Base-by-base conservation (phyloP, 2,329 filamentous ascomycete species). In the Aspergillus fumigatiaffinis region DNA sequence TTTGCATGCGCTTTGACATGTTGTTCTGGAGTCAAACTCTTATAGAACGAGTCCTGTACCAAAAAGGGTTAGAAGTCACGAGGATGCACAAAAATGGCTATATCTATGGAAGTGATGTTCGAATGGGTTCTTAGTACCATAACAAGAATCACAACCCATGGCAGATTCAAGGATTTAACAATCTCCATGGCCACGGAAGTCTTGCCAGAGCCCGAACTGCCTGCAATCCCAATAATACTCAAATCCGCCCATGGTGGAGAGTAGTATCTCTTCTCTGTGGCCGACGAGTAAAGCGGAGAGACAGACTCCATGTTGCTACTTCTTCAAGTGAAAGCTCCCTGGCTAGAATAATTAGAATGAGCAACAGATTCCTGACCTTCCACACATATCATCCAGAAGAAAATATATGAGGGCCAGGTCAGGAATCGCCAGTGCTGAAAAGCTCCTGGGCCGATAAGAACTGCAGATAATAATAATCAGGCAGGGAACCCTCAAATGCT, bases 131-230 rank as follows among this genome's bases (percentile, higher is more conserved):
- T 20, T 7, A 79, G 70, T 82, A 93, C 91, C 88, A 99, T 97
- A 46, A 92, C 96, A 67, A 99, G 77, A 75, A 99, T 97, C 51
- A 97, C 92, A 60, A 99, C 94, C 93, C 94, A 99, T 56, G 94
- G 94, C 62, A 99, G 79, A 76, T 94, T 96, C 67, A 99, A 79
- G 68, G 90, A 88, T 67, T 85, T 88, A 63, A 97, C 90, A 66
- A 99, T 96, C 62, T 93, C 91, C 72, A 95, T 85, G 32, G 94
- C 92, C 54, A 99, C 79, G 6, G 92, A 97, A 6, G 93, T 97
- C 80, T 99, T 99, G 57, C 93, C 87, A 26, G 93, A 97, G 46
- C 94, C 94, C 28, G 93, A 97, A 76, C 91, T 94, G 41, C 94
- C 94, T 63, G 94, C 93, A 67, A 99, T 89, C 52, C 92, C 94